Conservation (phyloP, 768 basidiomycete species). For the Rhizopogon vulgaris region DNA sequence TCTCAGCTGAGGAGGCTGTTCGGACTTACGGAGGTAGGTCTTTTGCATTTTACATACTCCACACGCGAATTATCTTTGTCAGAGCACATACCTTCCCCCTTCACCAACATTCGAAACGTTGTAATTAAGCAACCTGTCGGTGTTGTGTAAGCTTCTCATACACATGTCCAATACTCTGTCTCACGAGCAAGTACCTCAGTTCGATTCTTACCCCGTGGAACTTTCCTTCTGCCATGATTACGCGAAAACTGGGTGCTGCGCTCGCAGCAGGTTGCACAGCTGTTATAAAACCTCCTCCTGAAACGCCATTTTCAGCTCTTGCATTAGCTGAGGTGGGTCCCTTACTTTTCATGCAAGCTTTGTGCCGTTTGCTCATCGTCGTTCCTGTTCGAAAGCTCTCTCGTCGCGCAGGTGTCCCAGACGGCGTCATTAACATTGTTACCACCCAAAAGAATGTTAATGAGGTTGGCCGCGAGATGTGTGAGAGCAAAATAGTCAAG, state of each 20-base stretch:
- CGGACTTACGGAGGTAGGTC: slow-evolving; percentile 79
- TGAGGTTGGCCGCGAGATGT: slow-evolving; percentile 93
- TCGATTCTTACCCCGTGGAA: slow-evolving; percentile 86
- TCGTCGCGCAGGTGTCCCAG: slow-evolving; percentile 85
- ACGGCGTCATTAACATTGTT: slow-evolving; percentile 92
- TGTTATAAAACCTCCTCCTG: slow-evolving; percentile 91
- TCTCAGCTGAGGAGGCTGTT: slow-evolving; percentile 83
- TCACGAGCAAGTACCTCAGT: slow-evolving; percentile 29
- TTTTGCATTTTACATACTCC: background rate
- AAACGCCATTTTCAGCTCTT: slow-evolving; percentile 90
- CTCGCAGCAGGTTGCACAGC: slow-evolving; percentile 95
- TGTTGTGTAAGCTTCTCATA: slow-evolving; percentile 34
- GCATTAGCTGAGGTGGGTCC: slow-evolving; percentile 78
- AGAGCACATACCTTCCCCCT: slow-evolving; percentile 81
- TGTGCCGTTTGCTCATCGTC: background rate
- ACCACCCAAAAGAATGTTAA: slow-evolving; percentile 79
- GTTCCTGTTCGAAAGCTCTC: slow-evolving; percentile 47
- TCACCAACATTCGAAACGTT: slow-evolving; percentile 68
- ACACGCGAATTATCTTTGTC: background rate
- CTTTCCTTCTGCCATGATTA: slow-evolving; percentile 94
- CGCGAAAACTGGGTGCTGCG: slow-evolving; percentile 83
- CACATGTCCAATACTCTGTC: background rate
- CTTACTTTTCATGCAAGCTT: background rate
- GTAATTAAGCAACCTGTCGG: slow-evolving; percentile 91
- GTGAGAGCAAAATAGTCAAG: slow-evolving; percentile 77